A percentile compares a stretch with the other conserved stretches of the same genome.
phyloP scores from a whole-genome alignment of 768 basidiomycete species.

The Russula brevipes region DNA sequence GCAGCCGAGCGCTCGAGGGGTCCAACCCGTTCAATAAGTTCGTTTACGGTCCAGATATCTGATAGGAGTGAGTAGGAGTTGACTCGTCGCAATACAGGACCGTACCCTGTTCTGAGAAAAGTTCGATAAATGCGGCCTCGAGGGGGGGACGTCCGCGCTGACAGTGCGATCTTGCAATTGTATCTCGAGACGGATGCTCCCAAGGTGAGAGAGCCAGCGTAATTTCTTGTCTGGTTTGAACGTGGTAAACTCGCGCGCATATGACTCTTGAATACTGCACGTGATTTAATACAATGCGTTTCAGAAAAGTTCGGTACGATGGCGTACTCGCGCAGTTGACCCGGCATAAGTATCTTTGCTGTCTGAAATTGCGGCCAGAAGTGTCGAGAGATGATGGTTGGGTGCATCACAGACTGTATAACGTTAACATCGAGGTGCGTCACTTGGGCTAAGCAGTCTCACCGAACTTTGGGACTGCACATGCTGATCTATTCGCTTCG shows the following conservation, averaged over 20 bases:
- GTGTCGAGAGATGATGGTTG: slow-evolving; percentile 86
- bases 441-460: slow-evolving; percentile 14
- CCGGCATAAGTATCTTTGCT: slow-evolving; percentile 72
- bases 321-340: slow-evolving; percentile 73
- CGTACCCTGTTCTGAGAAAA: slow-evolving; percentile 69
- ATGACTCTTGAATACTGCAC: slow-evolving; percentile 64
- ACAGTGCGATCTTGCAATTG: slow-evolving; percentile 77
- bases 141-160: slow-evolving; percentile 76
- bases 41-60: slow-evolving; percentile 71
- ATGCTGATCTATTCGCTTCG: slow-evolving; percentile 82
- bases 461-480: slow-evolving; percentile 72
- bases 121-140: slow-evolving; percentile 86
- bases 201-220: slow-evolving; percentile 85
- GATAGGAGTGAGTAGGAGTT: neutral
- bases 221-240: slow-evolving; percentile 93
- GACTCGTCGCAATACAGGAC: slow-evolving; percentile 12
- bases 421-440: neutral
- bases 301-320: neutral
- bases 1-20: slow-evolving; percentile 58
- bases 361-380: slow-evolving; percentile 91
- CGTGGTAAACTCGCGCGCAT: slow-evolving; percentile 67
- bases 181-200: slow-evolving; percentile 74
- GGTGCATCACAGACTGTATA: slow-evolving; percentile 65
- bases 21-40: slow-evolving; percentile 59
- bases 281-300: neutral